phyloP scores from a whole-genome alignment of 148 eudicot genomes.

The Cornus florida region DNA sequence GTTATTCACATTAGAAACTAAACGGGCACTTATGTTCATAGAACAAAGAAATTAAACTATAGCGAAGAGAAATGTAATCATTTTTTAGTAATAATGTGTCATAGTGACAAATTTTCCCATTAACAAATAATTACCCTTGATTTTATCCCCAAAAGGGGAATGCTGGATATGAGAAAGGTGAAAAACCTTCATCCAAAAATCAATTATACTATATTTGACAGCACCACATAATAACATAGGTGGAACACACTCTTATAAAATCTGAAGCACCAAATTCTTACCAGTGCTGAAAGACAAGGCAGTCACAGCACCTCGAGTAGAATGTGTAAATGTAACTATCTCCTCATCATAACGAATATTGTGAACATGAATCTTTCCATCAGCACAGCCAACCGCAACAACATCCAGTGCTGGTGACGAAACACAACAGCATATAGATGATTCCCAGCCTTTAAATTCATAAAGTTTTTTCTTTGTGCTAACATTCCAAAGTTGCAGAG shows the following conservation, averaged over 20 bases:
- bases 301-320: constrained; percentile 90
- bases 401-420: constrained; percentile 99
- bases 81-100: neutral
- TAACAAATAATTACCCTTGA: neutral
- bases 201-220: neutral
- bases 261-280: constrained; percentile 25
- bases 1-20: neutral
- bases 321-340: constrained; percentile 71
- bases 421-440: constrained; percentile 74
- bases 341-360: constrained; percentile 89
- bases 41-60: neutral
- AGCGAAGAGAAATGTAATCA: neutral
- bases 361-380: constrained; percentile 96
- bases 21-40: neutral
- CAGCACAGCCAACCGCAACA: constrained; percentile 93
- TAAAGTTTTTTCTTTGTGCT: constrained; percentile 78
- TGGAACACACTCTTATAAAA: constrained; percentile 1
- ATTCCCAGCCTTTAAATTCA: constrained; percentile 86
- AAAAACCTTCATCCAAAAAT: neutral
- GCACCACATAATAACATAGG: neutral
- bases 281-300: constrained; percentile 93
- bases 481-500: constrained; percentile 89
- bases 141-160: neutral
- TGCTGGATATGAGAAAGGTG: neutral
- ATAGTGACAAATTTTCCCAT: no score